A percentile compares a stretch with the other conserved stretches of the same genome.
Conservation (phyloP, 1,139 yeast genomes). For the Lodderomyces parapsilosis region DNA sequence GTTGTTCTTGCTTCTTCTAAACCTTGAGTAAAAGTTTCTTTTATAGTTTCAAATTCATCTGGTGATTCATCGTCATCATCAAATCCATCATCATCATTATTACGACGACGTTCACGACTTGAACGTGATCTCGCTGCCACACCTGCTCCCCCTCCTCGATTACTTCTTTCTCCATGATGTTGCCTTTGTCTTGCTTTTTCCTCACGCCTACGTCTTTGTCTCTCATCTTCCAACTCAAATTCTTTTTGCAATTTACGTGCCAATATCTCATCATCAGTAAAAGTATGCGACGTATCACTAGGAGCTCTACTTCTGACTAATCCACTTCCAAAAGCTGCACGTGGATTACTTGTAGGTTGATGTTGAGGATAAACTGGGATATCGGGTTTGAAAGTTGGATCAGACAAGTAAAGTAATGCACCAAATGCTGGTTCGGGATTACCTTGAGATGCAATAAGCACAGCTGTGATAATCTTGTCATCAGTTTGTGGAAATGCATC, state of each 20-base stretch:
- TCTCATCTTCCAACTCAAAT: slow-evolving; percentile 50
- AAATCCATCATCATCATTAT: slow-evolving; percentile 28
- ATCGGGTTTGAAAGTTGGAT: slow-evolving; percentile 69
- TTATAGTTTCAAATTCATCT: slow-evolving; percentile 66
- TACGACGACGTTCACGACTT: slow-evolving; percentile 12
- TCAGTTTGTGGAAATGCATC: slow-evolving; percentile 85
- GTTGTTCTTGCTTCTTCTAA: slow-evolving; percentile 81
- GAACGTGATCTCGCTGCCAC: not conserved
- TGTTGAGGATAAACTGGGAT: slow-evolving; percentile 36
- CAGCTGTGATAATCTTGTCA: slow-evolving; percentile 68
- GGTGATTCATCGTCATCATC: slow-evolving; percentile 47
- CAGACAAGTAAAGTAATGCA: slow-evolving; percentile 78
- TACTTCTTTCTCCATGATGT: slow-evolving; percentile 6
- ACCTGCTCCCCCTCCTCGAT: slow-evolving; percentile 1
- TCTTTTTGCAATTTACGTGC: slow-evolving; percentile 81
- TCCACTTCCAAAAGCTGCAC: slow-evolving; percentile 4
- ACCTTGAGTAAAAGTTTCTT: slow-evolving; percentile 71
- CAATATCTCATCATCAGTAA: slow-evolving; percentile 70
- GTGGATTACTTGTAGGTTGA: not conserved
- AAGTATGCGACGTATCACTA: slow-evolving; percentile 19
- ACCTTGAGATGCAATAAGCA: slow-evolving; percentile 82
- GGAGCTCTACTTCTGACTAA: slow-evolving; percentile 18
- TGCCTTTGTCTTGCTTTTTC: slow-evolving; percentile 11
- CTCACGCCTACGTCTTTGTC: slow-evolving; percentile 24
- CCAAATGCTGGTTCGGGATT: slow-evolving; percentile 82